These are phyloP conservation scores for Mortierella antarctica DNA, from an alignment of 192 early-diverging fungal species.

Conservation along the genomic window DNA sequence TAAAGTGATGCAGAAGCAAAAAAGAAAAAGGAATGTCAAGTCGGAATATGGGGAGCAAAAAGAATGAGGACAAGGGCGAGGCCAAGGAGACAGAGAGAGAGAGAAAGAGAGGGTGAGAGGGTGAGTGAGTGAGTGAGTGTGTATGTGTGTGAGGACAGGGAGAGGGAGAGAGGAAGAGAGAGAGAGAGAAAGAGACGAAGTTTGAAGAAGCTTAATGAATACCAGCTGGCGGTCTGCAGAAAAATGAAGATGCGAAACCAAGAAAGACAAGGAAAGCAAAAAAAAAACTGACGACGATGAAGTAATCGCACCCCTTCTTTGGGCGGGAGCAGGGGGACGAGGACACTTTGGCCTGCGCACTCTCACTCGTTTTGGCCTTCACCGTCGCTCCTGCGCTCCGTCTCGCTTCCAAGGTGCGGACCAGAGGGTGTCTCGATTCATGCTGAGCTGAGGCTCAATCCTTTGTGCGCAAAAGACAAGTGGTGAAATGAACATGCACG, in stretches of 20 bases:
- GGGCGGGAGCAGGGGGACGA: too few relatives aligned
- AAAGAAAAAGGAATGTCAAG: neutral
- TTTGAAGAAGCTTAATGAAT: neutral
- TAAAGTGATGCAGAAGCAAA: neutral
- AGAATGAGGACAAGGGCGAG: neutral
- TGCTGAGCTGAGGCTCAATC: too few relatives aligned
- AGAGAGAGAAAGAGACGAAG: neutral
- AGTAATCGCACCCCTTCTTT: too few relatives aligned
- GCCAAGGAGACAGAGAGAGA: neutral
- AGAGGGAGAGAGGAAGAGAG: neutral
- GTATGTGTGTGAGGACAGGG: neutral
- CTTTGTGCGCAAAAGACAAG: too few relatives aligned
- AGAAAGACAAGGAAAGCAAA: slow-evolving; percentile 2
- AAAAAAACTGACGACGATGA: too few relatives aligned
- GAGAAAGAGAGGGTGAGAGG: neutral
- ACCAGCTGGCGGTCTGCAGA: neutral
- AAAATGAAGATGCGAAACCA: neutral
- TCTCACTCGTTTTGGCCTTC: too few relatives aligned
- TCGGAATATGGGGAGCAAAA: neutral
- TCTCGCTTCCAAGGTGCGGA: too few relatives aligned
- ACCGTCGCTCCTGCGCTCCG: too few relatives aligned
- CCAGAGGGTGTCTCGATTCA: too few relatives aligned
- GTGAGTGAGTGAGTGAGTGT: neutral
- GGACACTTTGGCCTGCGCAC: too few relatives aligned
- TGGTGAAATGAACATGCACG: too few relatives aligned